phyloP scores from a whole-genome alignment of 306 rosid species.

The Rosa persica region DNA sequence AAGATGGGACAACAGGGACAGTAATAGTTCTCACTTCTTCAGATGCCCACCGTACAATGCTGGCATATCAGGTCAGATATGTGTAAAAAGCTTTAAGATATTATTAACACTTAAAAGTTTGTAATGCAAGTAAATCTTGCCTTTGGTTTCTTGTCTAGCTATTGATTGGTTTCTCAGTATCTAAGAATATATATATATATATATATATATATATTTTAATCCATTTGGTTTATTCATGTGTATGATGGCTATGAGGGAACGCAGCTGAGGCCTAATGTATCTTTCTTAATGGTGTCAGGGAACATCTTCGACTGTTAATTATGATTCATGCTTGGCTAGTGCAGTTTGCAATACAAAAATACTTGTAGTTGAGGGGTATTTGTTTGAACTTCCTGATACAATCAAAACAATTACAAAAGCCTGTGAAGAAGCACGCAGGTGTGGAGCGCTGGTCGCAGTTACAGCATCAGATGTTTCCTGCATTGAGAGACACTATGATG shows the following conservation, averaged over 20 bases:
- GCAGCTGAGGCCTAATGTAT: conserved; percentile 31
- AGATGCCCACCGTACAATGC: conserved; percentile 98
- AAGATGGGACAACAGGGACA: conserved; percentile 92
- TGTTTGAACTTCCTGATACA: conserved; percentile 89
- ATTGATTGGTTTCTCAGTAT: not conserved
- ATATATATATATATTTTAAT: too few species aligned
- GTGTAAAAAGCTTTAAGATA: not conserved
- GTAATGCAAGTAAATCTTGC: not conserved
- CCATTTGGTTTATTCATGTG: conserved; percentile 7
- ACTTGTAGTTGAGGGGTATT: conserved; percentile 90
- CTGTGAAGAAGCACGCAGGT: conserved; percentile 71
- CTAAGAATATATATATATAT: too few species aligned
- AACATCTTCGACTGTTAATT: conserved; percentile 78
- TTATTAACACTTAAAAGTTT: not conserved
- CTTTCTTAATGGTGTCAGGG: conserved; percentile 56
- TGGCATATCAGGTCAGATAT: conserved; percentile 81
- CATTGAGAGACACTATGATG: conserved; percentile 81
- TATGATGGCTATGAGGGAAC: not conserved
- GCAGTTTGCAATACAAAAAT: conserved; percentile 65
- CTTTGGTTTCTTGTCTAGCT: not conserved
- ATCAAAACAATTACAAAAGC: conserved; percentile 66
- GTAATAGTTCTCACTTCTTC: conserved; percentile 96
- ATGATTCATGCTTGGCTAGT: conserved; percentile 61
- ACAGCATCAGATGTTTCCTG: conserved; percentile 96
- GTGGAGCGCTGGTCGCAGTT: conserved; percentile 82